Conservation (phyloP, 306 rosid species). For the Prosopis cineraria region DNA sequence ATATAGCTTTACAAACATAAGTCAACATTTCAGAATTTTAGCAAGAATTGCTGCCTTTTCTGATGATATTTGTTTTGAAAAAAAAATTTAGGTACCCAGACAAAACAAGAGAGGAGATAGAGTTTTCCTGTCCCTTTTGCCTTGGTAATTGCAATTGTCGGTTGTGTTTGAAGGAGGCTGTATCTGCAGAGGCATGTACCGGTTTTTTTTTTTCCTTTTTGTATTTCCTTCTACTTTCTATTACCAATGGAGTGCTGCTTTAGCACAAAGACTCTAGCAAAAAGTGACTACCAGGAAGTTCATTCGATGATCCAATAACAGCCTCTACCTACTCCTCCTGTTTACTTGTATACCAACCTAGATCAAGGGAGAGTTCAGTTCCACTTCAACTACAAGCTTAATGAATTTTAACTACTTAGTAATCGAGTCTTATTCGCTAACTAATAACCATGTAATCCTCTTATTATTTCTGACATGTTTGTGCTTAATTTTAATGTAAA, state of each 20-base stretch:
- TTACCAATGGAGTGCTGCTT: conserved; percentile 19
- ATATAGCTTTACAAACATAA: conserved; percentile 10
- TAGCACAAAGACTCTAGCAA: background rate
- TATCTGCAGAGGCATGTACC: conserved; percentile 45
- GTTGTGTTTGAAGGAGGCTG: conserved; percentile 57
- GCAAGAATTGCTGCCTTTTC: conserved; percentile 2
- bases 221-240: conserved; percentile 21
- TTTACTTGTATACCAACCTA: background rate
- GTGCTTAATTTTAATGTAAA: conserved; percentile 1
- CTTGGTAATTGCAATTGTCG: conserved; percentile 63
- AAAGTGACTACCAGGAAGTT: background rate
- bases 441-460: background rate
- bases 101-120: conserved; percentile 54
- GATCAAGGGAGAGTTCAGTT: background rate
- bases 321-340: background rate
- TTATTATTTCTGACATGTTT: background rate
- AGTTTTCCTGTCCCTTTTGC: conserved; percentile 60
- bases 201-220: conserved; percentile 17
- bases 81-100: conserved; percentile 56
- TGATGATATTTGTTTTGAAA: conserved; percentile 22
- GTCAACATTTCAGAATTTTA: conserved; percentile 27
- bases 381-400: background rate
- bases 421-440: background rate
- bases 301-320: background rate
- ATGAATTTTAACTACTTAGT: background rate